Base-by-base conservation (phyloP, 352 stramenopile species). In the Pythium grandisporangium region DNA sequence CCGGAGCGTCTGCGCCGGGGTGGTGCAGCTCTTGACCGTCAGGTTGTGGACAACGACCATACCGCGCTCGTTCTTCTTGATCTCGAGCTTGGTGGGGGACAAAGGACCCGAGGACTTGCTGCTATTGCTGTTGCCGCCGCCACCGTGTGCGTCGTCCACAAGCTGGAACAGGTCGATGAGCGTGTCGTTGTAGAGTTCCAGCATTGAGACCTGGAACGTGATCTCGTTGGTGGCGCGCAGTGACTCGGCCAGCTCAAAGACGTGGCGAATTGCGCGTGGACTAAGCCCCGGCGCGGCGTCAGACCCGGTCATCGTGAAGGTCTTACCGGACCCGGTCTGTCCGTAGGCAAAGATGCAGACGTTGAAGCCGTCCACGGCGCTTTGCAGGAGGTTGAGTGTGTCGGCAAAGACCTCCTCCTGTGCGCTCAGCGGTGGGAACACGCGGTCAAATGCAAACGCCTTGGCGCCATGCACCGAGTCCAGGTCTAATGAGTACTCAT, bases 271-370 rank as follows among this genome's bases (percentile, higher is more conserved):
- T 35, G 71, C 59, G 11, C 90, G 72, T 8, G 79, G 83, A 33
- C 64, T 96, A n/a, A 97, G 53, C 0, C 90, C 90, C 0, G 78
- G 84, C 36, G 80, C 60, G 3, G 49, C 19, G 12, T 88, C 65
- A 7, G 48, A 71, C 11, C 75, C 89, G 0, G 82, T 95, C 90
- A 97, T 97, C 8, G 90, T 97, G 58, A 92, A 97, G 16, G 89
- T 97, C 66, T 97, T 97, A 11, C 89, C 89, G 5, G 70, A 91
- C 22, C 89, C 89, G 0, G 90, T 97, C 58, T 97, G 90, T 2
- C 90, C 90, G 50, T 97, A 97, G 4, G 89, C 90, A 46, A 97
- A 97, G 51, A 97, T 86, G 49, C 81, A 94, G n/a, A 93, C 82
- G 41, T 95, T 95, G 61, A 85, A 95, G 38, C 90, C 90, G 55